Percentiles rank a stretch among this genome's conserved stretches.
These are phyloP conservation scores for Kazachstania kunashirensis DNA, from an alignment of 805 yeast genomes.

Conservation along the genomic window DNA sequence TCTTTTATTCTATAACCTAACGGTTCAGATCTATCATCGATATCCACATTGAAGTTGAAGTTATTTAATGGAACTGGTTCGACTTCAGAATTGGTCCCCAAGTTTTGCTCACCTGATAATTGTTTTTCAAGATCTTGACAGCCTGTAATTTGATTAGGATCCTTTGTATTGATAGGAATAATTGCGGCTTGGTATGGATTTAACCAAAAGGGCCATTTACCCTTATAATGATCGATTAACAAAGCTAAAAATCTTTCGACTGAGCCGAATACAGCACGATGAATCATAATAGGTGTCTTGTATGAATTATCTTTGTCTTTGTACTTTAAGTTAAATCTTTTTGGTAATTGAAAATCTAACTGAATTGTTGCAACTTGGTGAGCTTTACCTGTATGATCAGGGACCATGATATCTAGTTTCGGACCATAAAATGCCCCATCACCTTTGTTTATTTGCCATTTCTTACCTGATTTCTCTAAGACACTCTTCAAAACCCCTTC, in stretches of 20 bases:
- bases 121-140: conserved; percentile 40
- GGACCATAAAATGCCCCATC: conserved; percentile 98
- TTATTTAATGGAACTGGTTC: conserved; percentile 48
- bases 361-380: conserved; percentile 96
- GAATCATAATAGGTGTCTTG: conserved; percentile 84
- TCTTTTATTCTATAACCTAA: conserved; percentile 74
- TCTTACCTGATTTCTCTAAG: conserved; percentile 41
- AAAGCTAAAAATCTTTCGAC: conserved; percentile 88
- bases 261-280: conserved; percentile 92
- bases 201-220: conserved; percentile 97
- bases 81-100: conserved; percentile 18
- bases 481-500: conserved; percentile 57
- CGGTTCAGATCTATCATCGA: conserved; percentile 67
- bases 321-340: conserved; percentile 66
- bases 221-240: conserved; percentile 78
- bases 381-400: conserved; percentile 67
- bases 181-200: conserved; percentile 84
- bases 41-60: conserved; percentile 59
- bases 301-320: conserved; percentile 41
- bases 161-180: conserved; percentile 65
- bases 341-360: conserved; percentile 88
- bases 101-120: conserved; percentile 40
- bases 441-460: conserved; percentile 73
- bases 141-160: conserved; percentile 33
- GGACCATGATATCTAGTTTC: conserved; percentile 76